Evolutionary conservation across 2,329 filamentous ascomycete genomes (phyloP).

Genomic region (Tolypocladium guangdongense): DNA sequence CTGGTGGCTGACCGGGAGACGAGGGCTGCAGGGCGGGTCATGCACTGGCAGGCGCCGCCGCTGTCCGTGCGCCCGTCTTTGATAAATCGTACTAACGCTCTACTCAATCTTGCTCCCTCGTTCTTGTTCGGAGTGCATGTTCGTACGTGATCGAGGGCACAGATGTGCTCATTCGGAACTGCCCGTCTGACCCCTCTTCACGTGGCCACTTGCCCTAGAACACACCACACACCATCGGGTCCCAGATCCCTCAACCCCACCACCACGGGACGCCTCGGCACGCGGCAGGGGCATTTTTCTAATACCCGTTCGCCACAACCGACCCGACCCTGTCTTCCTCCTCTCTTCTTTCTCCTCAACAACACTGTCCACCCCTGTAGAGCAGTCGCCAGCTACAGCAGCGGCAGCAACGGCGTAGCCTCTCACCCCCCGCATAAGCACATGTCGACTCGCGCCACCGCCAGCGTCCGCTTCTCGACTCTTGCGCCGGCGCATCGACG

Average conservation of each 20-base stretch:
- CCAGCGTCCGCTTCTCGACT: background rate
- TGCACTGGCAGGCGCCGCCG: too few species aligned
- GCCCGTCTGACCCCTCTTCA: too few species aligned
- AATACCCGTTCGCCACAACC: background rate
- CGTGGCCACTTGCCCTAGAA: too few species aligned
- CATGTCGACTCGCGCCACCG: background rate
- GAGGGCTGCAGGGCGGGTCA: background rate
- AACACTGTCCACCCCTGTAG: too few species aligned
- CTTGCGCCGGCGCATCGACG: conserved; percentile 7
- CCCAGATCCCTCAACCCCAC: too few species aligned
- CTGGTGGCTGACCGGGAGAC: background rate
- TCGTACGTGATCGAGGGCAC: too few species aligned
- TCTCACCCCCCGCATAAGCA: background rate
- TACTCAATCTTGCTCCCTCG: background rate
- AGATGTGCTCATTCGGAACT: too few species aligned
- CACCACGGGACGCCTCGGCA: too few species aligned
- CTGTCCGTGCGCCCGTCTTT: background rate
- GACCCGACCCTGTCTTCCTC: background rate
- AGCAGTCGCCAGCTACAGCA: background rate
- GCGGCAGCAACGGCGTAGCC: background rate
- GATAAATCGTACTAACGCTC: background rate
- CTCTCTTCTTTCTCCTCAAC: background rate
- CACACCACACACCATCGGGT: too few species aligned
- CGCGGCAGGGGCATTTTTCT: too few species aligned
- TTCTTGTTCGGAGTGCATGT: too few species aligned